These are phyloP conservation scores for Dioscorea alata DNA, from an alignment of 106 monocot genomes.

Conservation along the genomic window DNA sequence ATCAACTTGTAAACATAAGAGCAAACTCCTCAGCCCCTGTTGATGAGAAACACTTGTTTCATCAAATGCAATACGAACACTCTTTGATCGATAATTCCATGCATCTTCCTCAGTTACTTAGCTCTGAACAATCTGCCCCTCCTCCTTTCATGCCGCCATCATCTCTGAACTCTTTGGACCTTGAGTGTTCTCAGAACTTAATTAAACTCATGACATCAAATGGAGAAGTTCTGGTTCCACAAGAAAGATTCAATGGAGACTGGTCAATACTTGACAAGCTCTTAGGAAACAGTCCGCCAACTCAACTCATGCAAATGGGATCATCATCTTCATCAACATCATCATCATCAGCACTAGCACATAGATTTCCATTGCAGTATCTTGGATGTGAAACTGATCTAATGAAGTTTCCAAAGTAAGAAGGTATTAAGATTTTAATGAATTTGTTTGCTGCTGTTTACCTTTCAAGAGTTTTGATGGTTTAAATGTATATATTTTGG, in stretches of 20 bases:
- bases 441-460: background rate
- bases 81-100: conserved; percentile 44
- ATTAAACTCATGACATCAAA: conserved; percentile 38
- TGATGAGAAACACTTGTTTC: conserved; percentile 13
- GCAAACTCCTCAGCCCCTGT: background rate
- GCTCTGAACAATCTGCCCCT: conserved; percentile 37
- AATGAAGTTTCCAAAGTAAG: conserved; percentile 50
- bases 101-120: conserved; percentile 76
- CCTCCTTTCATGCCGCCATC: conserved; percentile 11
- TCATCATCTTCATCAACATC: conserved; percentile 7
- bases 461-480: conserved; percentile 1
- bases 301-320: conserved; percentile 34
- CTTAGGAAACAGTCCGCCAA: conserved; percentile 20
- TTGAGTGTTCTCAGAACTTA: conserved; percentile 69
- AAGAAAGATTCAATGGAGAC: conserved; percentile 28
- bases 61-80: conserved; percentile 38
- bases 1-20: conserved; percentile 12
- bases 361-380: conserved; percentile 44
- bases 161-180: conserved; percentile 36
- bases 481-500: conserved; percentile 25
- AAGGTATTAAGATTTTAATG: conserved; percentile 6
- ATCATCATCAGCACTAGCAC: background rate
- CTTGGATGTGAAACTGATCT: conserved; percentile 46
- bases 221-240: background rate
- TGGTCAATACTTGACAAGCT: conserved; percentile 91